Percentiles rank a stretch among this genome's conserved stretches.
phyloP scores from a whole-genome alignment of 139 green algal species.

The Spirogloea muscicola region DNA sequence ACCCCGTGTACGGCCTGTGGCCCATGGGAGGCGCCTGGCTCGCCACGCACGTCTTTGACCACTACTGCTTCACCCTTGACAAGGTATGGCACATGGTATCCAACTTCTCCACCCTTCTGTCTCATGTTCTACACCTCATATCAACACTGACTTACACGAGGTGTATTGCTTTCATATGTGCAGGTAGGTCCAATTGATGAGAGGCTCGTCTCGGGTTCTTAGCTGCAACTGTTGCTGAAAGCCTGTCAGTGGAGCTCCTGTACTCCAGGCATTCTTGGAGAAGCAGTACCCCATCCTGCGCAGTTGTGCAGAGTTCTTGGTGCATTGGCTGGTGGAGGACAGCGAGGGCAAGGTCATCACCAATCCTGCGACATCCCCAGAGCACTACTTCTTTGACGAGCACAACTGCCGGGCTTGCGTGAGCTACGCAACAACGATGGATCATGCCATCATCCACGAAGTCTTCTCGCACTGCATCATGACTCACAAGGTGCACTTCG shows the following conservation, averaged over 20 bases:
- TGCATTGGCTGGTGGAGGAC: conserved; percentile 4
- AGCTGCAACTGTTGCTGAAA: too few species aligned
- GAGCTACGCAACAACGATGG: background rate
- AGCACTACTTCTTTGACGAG: conserved; percentile 2
- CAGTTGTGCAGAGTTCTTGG: background rate
- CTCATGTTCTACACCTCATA: too few species aligned
- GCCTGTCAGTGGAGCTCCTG: too few species aligned
- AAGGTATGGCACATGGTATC: too few species aligned
- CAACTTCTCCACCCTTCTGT: too few species aligned
- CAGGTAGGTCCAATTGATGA: too few species aligned
- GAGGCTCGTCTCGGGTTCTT: too few species aligned
- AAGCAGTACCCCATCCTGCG: conserved; percentile 6
- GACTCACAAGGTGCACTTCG: conserved; percentile 1
- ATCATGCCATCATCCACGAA: background rate
- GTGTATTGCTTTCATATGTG: too few species aligned
- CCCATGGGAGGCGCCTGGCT: conserved; percentile 14
- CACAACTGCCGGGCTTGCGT: background rate
- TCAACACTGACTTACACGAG: too few species aligned
- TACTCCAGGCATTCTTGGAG: too few species aligned
- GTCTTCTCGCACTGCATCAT: background rate
- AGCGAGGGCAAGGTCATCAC: background rate
- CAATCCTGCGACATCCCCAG: background rate
- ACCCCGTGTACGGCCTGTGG: background rate
- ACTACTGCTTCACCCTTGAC: conserved; percentile 8
- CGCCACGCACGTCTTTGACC: background rate